These are phyloP conservation scores for Pichia sp. DNA, from an alignment of 1,139 yeast species.

Conservation along the genomic window DNA sequence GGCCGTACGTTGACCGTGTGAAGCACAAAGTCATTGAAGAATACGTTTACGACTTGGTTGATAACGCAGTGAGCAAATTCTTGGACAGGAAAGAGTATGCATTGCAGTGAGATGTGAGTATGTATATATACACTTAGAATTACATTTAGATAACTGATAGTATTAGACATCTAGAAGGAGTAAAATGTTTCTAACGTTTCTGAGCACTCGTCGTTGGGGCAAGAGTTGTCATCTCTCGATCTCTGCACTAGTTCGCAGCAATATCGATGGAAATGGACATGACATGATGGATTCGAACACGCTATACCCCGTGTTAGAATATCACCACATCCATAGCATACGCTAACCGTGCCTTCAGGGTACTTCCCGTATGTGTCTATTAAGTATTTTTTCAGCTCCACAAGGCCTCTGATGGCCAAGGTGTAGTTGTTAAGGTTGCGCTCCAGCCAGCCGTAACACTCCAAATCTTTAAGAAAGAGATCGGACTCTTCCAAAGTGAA, in stretches of 20 bases:
- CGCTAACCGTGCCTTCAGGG: slow-evolving; percentile 39
- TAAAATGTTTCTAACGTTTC: slow-evolving; percentile 17
- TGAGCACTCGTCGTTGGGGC: slow-evolving; percentile 31
- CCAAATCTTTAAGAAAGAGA: slow-evolving; percentile 37
- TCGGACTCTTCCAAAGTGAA: slow-evolving; percentile 29
- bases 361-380: slow-evolving; percentile 35
- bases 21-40: slow-evolving; percentile 75
- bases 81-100: slow-evolving; percentile 37
- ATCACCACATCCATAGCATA: slow-evolving; percentile 53
- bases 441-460: slow-evolving; percentile 53
- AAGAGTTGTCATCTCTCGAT: slow-evolving; percentile 25
- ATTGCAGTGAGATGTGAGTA: background rate
- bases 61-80: slow-evolving; percentile 73
- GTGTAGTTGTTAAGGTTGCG: slow-evolving; percentile 27
- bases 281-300: slow-evolving; percentile 36
- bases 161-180: slow-evolving; percentile 12
- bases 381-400: slow-evolving; percentile 46
- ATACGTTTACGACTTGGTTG: slow-evolving; percentile 74
- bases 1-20: slow-evolving; percentile 52
- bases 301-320: slow-evolving; percentile 52
- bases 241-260: slow-evolving; percentile 42
- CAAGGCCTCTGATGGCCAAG: slow-evolving; percentile 39
- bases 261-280: slow-evolving; percentile 43
- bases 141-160: background rate
- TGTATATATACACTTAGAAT: background rate